Percentiles rank a stretch among this genome's conserved stretches.
phyloP scores from a whole-genome alignment of 1,284 basidiomycete genomes.

The Schizophyllum amplum region DNA sequence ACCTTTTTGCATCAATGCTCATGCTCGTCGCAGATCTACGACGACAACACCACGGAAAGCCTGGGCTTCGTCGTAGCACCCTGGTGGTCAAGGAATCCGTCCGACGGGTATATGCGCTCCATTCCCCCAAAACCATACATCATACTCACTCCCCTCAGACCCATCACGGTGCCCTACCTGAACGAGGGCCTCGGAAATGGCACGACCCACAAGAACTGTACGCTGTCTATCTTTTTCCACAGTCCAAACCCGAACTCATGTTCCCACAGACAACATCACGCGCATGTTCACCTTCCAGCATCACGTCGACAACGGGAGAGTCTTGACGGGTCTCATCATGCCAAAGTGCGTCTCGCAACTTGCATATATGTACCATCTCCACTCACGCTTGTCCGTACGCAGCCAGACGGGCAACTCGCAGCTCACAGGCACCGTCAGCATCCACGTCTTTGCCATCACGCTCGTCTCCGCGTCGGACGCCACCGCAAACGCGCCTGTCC shows the following conservation, averaged over 20 bases:
- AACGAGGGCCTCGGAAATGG: constrained; percentile 9
- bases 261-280: constrained; percentile 9
- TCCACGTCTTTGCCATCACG: constrained; percentile 40
- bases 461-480: constrained; percentile 24
- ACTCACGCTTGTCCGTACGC: constrained; percentile 28
- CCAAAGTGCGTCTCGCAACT: constrained; percentile 29
- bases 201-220: constrained; percentile 9
- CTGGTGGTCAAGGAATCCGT: constrained; percentile 18
- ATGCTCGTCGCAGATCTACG: constrained; percentile 2
- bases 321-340: constrained; percentile 14
- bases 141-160: constrained; percentile 4
- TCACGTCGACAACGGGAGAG: constrained; percentile 9
- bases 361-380: constrained; percentile 35
- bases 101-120: constrained; percentile 14
- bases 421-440: constrained; percentile 15
- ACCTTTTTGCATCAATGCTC: not conserved
- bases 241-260: not conserved
- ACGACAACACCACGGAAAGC: constrained; percentile 12
- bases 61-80: constrained; percentile 17
- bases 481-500: constrained; percentile 15
- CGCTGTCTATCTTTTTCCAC: not conserved
- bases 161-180: constrained; percentile 11
- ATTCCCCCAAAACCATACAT: not conserved
- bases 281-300: constrained; percentile 13
- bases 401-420: constrained; percentile 27